phyloP scores from a whole-genome alignment of 164 flowering plant species.

The Dillenia turbinata region DNA sequence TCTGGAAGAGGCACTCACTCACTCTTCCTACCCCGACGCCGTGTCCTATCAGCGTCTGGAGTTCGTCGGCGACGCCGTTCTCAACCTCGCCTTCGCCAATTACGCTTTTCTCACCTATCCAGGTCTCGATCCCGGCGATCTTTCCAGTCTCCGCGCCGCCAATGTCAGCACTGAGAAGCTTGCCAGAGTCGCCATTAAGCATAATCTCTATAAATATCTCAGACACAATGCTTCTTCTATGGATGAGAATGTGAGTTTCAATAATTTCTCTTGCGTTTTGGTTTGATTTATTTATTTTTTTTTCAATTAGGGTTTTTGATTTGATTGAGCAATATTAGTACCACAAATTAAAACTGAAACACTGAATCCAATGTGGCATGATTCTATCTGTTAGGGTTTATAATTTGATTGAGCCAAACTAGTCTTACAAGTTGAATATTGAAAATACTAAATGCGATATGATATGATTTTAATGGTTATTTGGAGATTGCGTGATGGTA shows the following conservation, averaged over 20 bases:
- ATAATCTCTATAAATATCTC: conserved; percentile 40
- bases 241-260: conserved; percentile 38
- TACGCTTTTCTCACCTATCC: conserved; percentile 37
- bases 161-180: conserved; percentile 69
- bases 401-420: too few relatives aligned
- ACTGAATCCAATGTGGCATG: too few relatives aligned
- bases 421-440: too few relatives aligned
- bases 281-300: not conserved
- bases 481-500: too few relatives aligned
- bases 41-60: conserved; percentile 53
- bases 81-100: conserved; percentile 36
- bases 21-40: conserved; percentile 35
- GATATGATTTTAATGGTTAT: too few relatives aligned
- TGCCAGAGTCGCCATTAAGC: conserved; percentile 54
- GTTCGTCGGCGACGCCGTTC: conserved; percentile 57
- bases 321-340: not conserved
- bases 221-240: conserved; percentile 49
- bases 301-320: not conserved
- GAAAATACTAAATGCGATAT: too few relatives aligned
- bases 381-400: too few relatives aligned
- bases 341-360: too few relatives aligned
- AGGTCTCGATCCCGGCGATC: conserved; percentile 31
- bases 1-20: conserved; percentile 55
- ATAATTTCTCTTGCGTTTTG: not conserved
- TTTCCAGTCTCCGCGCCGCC: conserved; percentile 45